Conservation (phyloP, 2,329 filamentous ascomycete species). For the Phaeosphaeria sp. region DNA sequence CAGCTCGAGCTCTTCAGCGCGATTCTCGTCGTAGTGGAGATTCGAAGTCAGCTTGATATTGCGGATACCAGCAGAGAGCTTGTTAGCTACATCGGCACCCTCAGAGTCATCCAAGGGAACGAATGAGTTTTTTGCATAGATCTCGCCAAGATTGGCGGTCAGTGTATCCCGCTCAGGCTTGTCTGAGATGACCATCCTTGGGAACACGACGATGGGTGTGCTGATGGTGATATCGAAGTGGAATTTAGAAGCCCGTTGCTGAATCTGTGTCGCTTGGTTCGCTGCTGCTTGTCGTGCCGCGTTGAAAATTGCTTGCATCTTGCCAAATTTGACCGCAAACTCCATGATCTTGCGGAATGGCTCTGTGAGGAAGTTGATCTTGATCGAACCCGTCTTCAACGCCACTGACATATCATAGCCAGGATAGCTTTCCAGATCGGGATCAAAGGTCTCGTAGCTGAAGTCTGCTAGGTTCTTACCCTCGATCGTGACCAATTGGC, state of each 20-base stretch:
- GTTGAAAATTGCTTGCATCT: conserved; percentile 99
- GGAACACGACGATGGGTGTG: conserved; percentile 96
- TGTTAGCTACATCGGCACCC: conserved; percentile 79
- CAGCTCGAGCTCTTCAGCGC: conserved; percentile 87
- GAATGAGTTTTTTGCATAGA: conserved; percentile 96
- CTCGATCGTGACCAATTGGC: conserved; percentile 91
- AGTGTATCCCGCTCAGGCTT: conserved; percentile 78
- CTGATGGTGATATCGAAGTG: conserved; percentile 94
- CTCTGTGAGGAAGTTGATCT: conserved; percentile 95
- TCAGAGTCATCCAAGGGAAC: conserved; percentile 80
- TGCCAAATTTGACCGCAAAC: conserved; percentile 97
- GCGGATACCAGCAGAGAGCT: conserved; percentile 86
- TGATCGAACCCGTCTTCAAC: conserved; percentile 90
- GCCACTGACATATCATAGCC: conserved; percentile 94
- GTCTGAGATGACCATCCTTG: conserved; percentile 74
- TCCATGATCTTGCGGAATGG: conserved; percentile 98
- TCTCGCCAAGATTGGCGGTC: conserved; percentile 94
- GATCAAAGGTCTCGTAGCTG: conserved; percentile 94
- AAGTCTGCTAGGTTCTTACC: conserved; percentile 96
- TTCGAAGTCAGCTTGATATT: conserved; percentile 91
- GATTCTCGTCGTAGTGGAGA: conserved; percentile 77
- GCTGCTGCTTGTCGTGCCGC: conserved; percentile 93
- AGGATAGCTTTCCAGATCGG: conserved; percentile 77
- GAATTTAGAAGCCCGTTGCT: conserved; percentile 87
- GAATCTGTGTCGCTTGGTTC: conserved; percentile 90